phyloP scores from a whole-genome alignment of 331 rosid species.

The Spiraea crenata region DNA sequence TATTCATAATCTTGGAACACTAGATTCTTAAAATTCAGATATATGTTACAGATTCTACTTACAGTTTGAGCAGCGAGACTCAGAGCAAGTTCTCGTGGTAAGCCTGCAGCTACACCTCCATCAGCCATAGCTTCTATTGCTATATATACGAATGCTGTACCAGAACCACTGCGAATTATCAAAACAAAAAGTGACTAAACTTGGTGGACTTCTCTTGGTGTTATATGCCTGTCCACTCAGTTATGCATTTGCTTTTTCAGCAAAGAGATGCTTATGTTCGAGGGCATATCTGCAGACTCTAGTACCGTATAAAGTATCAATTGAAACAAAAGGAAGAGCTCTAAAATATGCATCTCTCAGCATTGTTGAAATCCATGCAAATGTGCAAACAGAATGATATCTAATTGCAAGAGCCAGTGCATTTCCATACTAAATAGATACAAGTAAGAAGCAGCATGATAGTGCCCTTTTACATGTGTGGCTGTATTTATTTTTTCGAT shows the following conservation, averaged over 20 bases:
- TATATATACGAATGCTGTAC: neutral
- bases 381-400: too few species aligned
- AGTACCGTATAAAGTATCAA: too few species aligned
- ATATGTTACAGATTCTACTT: neutral
- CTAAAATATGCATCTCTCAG: too few species aligned
- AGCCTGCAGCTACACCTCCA: conserved; percentile 17
- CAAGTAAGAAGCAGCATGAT: too few species aligned
- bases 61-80: conserved; percentile 15
- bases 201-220: neutral
- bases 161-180: conserved; percentile 2
- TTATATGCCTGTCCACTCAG: neutral
- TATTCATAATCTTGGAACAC: neutral
- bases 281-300: too few species aligned
- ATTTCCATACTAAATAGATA: neutral
- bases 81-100: conserved; percentile 4
- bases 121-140: conserved; percentile 16
- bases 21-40: too few species aligned
- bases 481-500: neutral
- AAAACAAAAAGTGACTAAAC: conserved; percentile 8
- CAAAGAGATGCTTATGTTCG: neutral
- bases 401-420: neutral
- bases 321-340: too few species aligned
- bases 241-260: neutral
- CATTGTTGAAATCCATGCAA: too few species aligned
- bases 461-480: neutral